A percentile compares a stretch with the other conserved stretches of the same genome.
phyloP scores from a whole-genome alignment of 1,284 basidiomycete species.

The Inonotus hispidus region DNA sequence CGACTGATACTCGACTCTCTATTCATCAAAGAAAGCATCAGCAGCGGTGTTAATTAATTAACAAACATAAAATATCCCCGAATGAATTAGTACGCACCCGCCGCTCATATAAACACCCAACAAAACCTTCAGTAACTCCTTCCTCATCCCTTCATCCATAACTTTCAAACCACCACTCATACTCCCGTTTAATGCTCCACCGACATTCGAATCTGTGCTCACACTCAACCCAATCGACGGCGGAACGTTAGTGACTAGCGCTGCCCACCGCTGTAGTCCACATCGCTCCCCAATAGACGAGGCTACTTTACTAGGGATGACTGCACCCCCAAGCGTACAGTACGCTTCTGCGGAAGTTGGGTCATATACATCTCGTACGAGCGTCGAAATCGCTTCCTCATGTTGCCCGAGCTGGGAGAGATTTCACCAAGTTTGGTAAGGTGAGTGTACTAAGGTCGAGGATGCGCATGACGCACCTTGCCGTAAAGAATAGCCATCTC shows the following conservation, averaged over 20 bases:
- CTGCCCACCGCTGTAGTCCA: slow-evolving; percentile 51
- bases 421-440: background rate
- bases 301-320: slow-evolving; percentile 61
- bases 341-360: slow-evolving; percentile 75
- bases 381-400: slow-evolving; percentile 55
- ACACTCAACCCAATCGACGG: slow-evolving; percentile 21
- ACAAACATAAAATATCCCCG: background rate
- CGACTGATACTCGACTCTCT: slow-evolving; percentile 46
- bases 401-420: slow-evolving; percentile 54
- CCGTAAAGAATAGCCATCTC: slow-evolving; percentile 80
- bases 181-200: slow-evolving; percentile 2
- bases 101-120: slow-evolving; percentile 78
- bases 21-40: slow-evolving; percentile 13
- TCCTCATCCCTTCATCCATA: slow-evolving; percentile 51
- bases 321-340: slow-evolving; percentile 67
- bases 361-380: slow-evolving; percentile 72
- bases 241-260: slow-evolving; percentile 34
- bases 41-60: slow-evolving; percentile 2
- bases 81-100: slow-evolving; percentile 42
- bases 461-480: slow-evolving; percentile 48
- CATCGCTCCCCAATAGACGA: slow-evolving; percentile 45
- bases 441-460: background rate
- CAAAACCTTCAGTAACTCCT: slow-evolving; percentile 60
- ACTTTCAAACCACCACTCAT: slow-evolving; percentile 29
- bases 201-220: slow-evolving; percentile 13